These are phyloP conservation scores for Jamesozyma hellenica DNA, from an alignment of 805 yeast genomes.

Conservation along the genomic window DNA sequence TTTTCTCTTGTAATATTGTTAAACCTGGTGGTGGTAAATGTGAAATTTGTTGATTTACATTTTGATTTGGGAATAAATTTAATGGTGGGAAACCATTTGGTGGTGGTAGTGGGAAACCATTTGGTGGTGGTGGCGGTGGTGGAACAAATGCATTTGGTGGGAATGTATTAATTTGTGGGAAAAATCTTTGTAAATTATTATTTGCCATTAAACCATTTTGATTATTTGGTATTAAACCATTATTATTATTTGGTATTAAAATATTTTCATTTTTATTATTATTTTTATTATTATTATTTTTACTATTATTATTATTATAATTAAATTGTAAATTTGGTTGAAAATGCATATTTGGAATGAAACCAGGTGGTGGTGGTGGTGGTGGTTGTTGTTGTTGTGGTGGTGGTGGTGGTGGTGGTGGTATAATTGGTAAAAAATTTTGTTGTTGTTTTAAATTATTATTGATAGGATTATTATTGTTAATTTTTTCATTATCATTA, in stretches of 20 bases:
- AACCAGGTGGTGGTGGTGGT: conserved; percentile 21
- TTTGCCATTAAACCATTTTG: background rate
- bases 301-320: conserved; percentile 1
- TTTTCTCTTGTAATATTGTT: background rate
- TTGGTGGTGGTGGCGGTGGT: background rate
- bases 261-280: conserved; percentile 1
- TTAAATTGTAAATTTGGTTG: conserved; percentile 10
- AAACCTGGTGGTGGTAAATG: background rate
- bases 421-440: conserved; percentile 21
- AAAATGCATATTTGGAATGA: conserved; percentile 19
- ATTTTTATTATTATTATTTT: background rate
- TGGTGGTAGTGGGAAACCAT: background rate
- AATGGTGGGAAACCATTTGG: background rate
- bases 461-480: background rate
- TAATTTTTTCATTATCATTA: background rate
- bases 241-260: conserved; percentile 1
- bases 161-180: conserved; percentile 13
- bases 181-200: conserved; percentile 12
- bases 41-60: background rate
- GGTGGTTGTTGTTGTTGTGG: conserved; percentile 23
- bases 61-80: no score
- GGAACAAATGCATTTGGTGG: conserved; percentile 3
- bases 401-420: conserved; percentile 13
- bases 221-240: no score
- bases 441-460: no score